phyloP scores from a whole-genome alignment of 2,329 filamentous ascomycete species.

The Zasmidium citrigriseum region DNA sequence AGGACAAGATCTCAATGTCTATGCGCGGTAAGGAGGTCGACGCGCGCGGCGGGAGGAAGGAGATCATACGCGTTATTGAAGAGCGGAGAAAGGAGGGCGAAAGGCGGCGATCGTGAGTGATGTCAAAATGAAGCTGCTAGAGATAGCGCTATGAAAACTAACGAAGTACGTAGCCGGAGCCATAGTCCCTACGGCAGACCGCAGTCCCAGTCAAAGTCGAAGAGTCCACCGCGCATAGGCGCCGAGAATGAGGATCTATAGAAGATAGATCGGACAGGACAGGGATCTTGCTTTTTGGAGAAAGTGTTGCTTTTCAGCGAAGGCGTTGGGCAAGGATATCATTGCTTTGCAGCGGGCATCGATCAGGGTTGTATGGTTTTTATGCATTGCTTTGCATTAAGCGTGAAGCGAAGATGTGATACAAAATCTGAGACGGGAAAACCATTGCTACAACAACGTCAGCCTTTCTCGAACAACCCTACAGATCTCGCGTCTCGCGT shows the following conservation, averaged over 20 bases:
- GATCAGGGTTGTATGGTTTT: constrained; percentile 1
- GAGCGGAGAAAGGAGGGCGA: constrained; percentile 84
- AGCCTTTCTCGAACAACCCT: too few relatives aligned
- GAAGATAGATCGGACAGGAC: background rate
- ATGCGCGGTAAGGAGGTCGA: constrained; percentile 84
- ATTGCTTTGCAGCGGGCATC: background rate
- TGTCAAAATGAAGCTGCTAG: background rate
- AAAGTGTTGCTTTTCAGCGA: constrained; percentile 4
- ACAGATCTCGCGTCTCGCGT: too few relatives aligned
- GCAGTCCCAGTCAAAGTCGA: constrained; percentile 23
- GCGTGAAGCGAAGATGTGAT: too few relatives aligned
- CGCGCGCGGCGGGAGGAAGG: constrained; percentile 76
- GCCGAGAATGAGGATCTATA: constrained; percentile 24
- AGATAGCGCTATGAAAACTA: constrained; percentile 2
- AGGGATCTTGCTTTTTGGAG: background rate
- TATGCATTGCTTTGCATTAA: too few relatives aligned
- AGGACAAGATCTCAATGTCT: constrained; percentile 91
- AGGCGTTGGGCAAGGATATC: constrained; percentile 1
- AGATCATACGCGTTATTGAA: constrained; percentile 90
- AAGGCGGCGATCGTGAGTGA: constrained; percentile 73
- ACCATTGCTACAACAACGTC: too few relatives aligned
- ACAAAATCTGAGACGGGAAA: too few relatives aligned
- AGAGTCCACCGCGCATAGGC: constrained; percentile 28
- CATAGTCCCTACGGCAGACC: constrained; percentile 22
- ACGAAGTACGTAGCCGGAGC: constrained; percentile 18